Evolutionary conservation across 2,329 filamentous ascomycete genomes (phyloP).

Genomic region (Cladosporium sp.): DNA sequence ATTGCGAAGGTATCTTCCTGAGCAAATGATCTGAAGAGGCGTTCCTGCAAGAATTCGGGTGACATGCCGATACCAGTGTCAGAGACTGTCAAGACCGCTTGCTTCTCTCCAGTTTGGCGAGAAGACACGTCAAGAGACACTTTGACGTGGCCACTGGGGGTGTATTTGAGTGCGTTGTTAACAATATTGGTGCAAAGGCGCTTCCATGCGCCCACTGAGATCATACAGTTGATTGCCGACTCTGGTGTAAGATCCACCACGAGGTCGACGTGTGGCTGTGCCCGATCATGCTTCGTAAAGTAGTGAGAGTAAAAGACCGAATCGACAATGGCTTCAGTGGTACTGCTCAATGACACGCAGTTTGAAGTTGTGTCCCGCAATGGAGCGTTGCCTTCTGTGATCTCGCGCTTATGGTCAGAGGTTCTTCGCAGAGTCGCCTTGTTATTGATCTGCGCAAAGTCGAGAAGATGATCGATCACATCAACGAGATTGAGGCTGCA

Average conservation of each 20-base stretch:
- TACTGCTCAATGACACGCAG: constrained; percentile 22
- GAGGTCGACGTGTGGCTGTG: constrained; percentile 40
- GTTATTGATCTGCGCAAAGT: constrained; percentile 45
- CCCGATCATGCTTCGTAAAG: constrained; percentile 30
- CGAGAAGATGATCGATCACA: constrained; percentile 39
- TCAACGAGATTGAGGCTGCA: constrained; percentile 40
- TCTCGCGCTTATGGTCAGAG: not conserved
- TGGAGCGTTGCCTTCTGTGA: not conserved
- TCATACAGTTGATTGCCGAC: not conserved
- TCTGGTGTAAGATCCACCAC: constrained; percentile 37
- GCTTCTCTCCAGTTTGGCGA: not conserved
- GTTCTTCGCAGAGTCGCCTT: constrained; percentile 36
- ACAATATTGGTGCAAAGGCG: constrained; percentile 25
- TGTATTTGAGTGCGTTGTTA: constrained; percentile 26
- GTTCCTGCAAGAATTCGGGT: constrained; percentile 60
- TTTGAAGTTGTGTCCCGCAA: not conserved
- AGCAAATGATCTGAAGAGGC: constrained; percentile 63
- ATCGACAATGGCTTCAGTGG: constrained; percentile 54
- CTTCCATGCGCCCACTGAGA: constrained; percentile 21
- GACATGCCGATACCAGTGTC: constrained; percentile 69
- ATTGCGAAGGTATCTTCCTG: constrained; percentile 64
- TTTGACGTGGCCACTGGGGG: constrained; percentile 20
- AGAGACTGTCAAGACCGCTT: constrained; percentile 41
- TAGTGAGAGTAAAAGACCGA: constrained; percentile 43
- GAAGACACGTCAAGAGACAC: not conserved